Evolutionary conservation across 148 eudicot genomes (phyloP).

Genomic region (Vaccinium corymbosum): DNA sequence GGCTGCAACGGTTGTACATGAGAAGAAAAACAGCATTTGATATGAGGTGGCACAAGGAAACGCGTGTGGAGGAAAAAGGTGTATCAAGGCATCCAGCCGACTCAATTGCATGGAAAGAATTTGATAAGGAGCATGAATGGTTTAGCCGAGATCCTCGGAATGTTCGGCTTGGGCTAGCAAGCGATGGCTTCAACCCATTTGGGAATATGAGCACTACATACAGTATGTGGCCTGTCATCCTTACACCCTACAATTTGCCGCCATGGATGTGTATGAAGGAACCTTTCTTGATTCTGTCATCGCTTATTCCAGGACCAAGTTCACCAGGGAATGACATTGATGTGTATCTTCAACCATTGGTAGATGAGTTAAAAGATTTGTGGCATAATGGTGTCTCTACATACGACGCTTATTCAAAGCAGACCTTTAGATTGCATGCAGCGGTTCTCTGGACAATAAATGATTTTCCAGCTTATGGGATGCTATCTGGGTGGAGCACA

Average conservation of each 20-base stretch:
- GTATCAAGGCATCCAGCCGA: neutral
- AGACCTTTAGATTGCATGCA: neutral
- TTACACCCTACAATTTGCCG: neutral
- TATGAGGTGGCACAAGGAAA: conserved; percentile 1
- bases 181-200: neutral
- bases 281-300: neutral
- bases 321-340: neutral
- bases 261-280: conserved; percentile 6
- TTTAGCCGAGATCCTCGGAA: neutral
- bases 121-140: neutral
- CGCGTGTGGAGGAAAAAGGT: neutral
- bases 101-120: neutral
- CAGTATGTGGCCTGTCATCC: conserved; percentile 9
- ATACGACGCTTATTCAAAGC: neutral
- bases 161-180: conserved; percentile 8
- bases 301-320: neutral
- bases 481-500: neutral
- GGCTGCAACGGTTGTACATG: neutral
- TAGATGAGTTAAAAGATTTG: conserved; percentile 12
- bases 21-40: neutral
- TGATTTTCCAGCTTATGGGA: neutral
- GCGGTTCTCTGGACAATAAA: neutral
- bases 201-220: neutral
- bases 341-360: conserved; percentile 10
- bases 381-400: neutral